Base-by-base conservation (phyloP, 257 asterid genomes). In the Solanum ossicruentum region DNA sequence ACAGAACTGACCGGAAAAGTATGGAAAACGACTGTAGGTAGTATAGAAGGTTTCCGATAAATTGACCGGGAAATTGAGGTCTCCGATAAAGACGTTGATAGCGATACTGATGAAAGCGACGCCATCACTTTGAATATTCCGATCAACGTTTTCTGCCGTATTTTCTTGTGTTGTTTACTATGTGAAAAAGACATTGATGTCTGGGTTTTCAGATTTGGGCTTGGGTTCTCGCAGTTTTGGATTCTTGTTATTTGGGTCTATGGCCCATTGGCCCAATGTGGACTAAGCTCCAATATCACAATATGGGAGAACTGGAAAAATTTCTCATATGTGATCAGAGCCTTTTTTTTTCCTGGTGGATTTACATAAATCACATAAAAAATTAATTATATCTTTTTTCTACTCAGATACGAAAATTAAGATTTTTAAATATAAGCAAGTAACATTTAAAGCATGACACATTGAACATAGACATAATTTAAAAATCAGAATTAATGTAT, bases 41-140 rank as follows among this genome's bases (percentile, higher is more conserved):
- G 71, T 61, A 28, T 56, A 65, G 86, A 63, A 32, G 82, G 47
- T 26, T 55, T 63, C 85, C 82, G 84, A 78, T 69, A 66, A 75
- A 13, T 39, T 18, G 55, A 81, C 39, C 23, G 84, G 54, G 26
- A n/a, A 28, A 63, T 75, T n/a, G 87, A 86, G 49, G 41, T 66
- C 47, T 88, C 87, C 85, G 82, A 84, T 47, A 54, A 69, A 66
- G 85, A 85, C 39, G 86, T 45, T 20, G 86, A 81, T 23, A 61
- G 23, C 5, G 82, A 67, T 15, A 72, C 47, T 3, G 85, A 43
- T 32, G 85, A 66, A 57, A 84, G 57, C 47, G 90, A 89, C 73
- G 82, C n/a, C 82, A 87, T 80, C 45, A 77, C 86, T 82, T 66
- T 69, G 66, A 66, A 36, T 78, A 10, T 61, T 9, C 32, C 47